phyloP scores from a whole-genome alignment of 2,329 filamentous ascomycete genomes.

The Fusarium beomiforme region DNA sequence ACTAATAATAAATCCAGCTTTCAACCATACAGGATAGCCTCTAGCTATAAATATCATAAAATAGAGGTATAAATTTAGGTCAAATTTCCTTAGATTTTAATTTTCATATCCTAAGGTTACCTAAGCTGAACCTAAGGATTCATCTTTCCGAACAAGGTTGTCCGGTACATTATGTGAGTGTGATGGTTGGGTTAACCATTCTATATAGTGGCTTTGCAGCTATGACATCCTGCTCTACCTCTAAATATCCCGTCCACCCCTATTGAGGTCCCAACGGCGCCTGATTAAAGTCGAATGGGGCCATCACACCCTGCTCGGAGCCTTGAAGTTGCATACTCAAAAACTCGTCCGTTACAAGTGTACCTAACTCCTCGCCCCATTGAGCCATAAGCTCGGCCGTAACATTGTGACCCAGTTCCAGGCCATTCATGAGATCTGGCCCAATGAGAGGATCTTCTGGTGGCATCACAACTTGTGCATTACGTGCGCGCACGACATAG shows the following conservation, averaged over 20 bases:
- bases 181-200: no score
- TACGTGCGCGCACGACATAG: conserved; percentile 45
- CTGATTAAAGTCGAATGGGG: conserved; percentile 48
- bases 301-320: conserved; percentile 37
- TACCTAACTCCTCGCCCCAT: conserved; percentile 46
- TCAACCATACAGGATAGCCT: no score
- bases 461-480: conserved; percentile 44
- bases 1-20: no score
- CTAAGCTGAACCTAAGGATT: no score
- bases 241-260: not conserved
- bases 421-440: conserved; percentile 48
- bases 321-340: conserved; percentile 48
- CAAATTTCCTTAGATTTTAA: no score
- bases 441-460: conserved; percentile 47
- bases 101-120: no score
- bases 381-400: conserved; percentile 44
- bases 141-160: no score
- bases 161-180: no score
- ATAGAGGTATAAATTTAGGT: no score
- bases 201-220: not conserved
- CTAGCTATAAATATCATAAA: no score
- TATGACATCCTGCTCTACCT: not conserved
- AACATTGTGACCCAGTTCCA: conserved; percentile 41
- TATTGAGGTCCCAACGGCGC: conserved; percentile 20
- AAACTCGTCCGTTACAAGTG: conserved; percentile 49